Evolutionary conservation across 495 filamentous ascomycete species (phyloP), one percentile per base, ranked within the genome.

Genomic region (Hyaloscypha bicolor): DNA sequence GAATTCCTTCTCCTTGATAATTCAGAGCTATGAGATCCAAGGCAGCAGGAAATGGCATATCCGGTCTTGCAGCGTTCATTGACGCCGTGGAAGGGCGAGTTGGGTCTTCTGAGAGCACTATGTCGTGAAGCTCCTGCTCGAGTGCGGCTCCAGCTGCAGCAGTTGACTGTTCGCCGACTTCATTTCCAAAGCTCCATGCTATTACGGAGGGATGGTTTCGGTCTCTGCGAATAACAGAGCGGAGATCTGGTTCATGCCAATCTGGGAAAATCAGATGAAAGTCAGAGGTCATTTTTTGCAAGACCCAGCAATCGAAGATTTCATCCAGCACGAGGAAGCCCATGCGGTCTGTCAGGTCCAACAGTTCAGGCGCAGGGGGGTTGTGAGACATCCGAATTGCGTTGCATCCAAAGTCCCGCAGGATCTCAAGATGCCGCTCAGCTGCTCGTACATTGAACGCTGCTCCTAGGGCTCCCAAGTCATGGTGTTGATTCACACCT

Each of bases 261-360:
- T 81, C 79, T 0, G 69, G 37, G 55, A 80, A 85, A 57, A 84
- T 77, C 14, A 79, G 66, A 60, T 82, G 79, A 64, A 77, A 85
- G 67, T 84, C 81, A 64, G 82, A 80, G 2, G 35, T 60, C 1
- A 70, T 77, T 70, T 85, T 85, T n/a, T 55, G 30, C 19, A 32
- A 62, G 30, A 67, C 70, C 83, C 82, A 84, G 48, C 60, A 69
- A 66, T 85, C 83, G 70, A 85, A 83, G 39, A 81, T 79, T 64
- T 83, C 81, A 67, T 82, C 79, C 14, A 89, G 69, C 1, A 90
- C 78, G 75, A 90, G 75, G 42, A 90, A 73, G 0, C 87, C 88
- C 71, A 86, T 76, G 11, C 73, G 75, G 71, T 88, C 86, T 6
- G 87, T 83, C 0, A 90, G 71, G 6, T 85, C 78, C 39, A 88